Percentiles rank a stretch among this genome's conserved stretches.
phyloP scores from a whole-genome alignment of 164 flowering plant genomes.

The Piper longum region DNA sequence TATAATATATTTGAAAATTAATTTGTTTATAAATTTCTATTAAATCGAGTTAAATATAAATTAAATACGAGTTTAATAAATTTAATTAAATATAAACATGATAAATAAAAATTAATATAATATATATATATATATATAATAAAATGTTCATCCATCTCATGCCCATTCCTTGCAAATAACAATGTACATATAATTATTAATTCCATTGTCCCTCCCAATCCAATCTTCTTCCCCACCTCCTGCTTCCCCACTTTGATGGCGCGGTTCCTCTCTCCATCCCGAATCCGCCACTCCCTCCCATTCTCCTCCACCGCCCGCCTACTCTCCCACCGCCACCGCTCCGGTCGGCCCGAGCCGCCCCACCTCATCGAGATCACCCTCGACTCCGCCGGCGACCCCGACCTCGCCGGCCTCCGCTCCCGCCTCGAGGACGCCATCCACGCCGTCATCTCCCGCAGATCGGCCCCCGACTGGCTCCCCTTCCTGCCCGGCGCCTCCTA shows the following conservation, averaged over 20 bases:
- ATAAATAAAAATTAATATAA: too few species aligned
- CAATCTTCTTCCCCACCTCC: not conserved
- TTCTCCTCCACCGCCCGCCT: slow-evolving; percentile 6
- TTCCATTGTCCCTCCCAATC: too few species aligned
- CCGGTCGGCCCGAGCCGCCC: slow-evolving; percentile 17
- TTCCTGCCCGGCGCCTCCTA: slow-evolving; percentile 69
- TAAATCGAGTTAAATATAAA: too few species aligned
- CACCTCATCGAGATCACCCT: slow-evolving; percentile 31
- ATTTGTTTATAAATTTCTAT: too few species aligned
- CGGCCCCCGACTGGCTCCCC: slow-evolving; percentile 80
- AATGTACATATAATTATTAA: too few species aligned
- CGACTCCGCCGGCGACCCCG: slow-evolving; percentile 8
- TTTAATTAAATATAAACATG: too few species aligned
- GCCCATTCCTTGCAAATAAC: too few species aligned
- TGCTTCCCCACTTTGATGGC: slow-evolving; percentile 15
- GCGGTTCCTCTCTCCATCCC: slow-evolving; percentile 25
- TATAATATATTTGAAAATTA: too few species aligned
- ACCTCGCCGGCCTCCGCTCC: slow-evolving; percentile 16
- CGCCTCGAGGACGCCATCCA: slow-evolving; percentile 63
- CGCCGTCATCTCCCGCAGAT: slow-evolving; percentile 29
- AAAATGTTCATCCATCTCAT: too few species aligned
- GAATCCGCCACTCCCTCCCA: slow-evolving; percentile 8
- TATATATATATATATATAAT: too few species aligned
- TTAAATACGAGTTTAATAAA: too few species aligned
- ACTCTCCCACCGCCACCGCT: slow-evolving; percentile 16